Evolutionary conservation across 1,284 basidiomycete genomes (phyloP).

Genomic region (Phaffia rhodozyma): DNA sequence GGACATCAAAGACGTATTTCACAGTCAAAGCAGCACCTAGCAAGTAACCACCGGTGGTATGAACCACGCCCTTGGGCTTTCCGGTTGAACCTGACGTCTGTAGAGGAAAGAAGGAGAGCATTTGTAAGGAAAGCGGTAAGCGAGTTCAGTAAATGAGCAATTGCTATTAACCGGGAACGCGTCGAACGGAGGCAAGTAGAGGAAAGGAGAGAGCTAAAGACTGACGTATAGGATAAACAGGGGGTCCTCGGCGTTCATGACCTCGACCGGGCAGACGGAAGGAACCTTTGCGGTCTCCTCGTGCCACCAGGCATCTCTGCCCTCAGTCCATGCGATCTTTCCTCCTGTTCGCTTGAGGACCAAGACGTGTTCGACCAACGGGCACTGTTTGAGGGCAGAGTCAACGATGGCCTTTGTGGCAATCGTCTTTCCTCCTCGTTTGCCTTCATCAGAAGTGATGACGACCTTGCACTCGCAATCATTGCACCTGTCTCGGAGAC

Average conservation of each 20-base stretch:
- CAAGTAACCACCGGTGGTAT: conserved; percentile 87
- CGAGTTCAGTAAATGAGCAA: no score
- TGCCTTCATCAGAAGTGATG: conserved; percentile 92
- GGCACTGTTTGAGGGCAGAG: conserved; percentile 74
- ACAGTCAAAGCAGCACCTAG: conserved; percentile 81
- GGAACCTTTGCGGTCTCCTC: conserved; percentile 75
- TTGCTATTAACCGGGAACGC: no score
- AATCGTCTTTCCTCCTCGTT: conserved; percentile 85
- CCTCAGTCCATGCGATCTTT: conserved; percentile 66
- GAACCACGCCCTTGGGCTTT: conserved; percentile 94
- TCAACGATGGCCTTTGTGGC: conserved; percentile 95
- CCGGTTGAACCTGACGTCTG: conserved; percentile 91
- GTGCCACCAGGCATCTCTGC: conserved; percentile 93
- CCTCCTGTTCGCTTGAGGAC: conserved; percentile 83
- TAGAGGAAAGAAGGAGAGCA: conserved; percentile 1
- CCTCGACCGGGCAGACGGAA: conserved; percentile 77
- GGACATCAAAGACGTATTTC: conserved; percentile 94
- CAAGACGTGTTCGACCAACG: conserved; percentile 77
- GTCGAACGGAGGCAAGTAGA: no score
- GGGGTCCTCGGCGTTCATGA: conserved; percentile 84
- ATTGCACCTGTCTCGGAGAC: conserved; percentile 79
- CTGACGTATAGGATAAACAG: conserved; percentile 93
- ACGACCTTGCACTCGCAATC: conserved; percentile 85
- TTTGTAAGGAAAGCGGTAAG: conserved; percentile 20
- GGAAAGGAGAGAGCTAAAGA: conserved; percentile 20